These are phyloP conservation scores for Leishmania aethiopica DNA, from an alignment of 208 protist genomes.

Conservation along the genomic window DNA sequence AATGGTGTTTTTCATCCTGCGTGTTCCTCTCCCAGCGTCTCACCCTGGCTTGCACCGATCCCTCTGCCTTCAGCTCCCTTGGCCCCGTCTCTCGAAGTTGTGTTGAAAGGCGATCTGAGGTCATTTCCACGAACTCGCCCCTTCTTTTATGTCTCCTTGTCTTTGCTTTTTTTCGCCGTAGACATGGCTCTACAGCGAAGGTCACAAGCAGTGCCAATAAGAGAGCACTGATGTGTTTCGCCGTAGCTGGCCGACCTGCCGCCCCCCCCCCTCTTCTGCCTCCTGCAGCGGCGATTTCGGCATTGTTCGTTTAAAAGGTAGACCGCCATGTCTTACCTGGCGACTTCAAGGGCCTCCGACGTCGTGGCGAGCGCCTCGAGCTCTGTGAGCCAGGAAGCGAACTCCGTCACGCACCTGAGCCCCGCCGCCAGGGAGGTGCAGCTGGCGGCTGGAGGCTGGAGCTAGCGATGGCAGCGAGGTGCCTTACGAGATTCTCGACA, in stretches of 20 bases:
- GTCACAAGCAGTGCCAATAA: not conserved
- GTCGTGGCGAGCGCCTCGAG: not conserved
- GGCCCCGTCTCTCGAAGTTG: too few relatives aligned
- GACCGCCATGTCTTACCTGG: not conserved
- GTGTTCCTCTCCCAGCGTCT: not conserved
- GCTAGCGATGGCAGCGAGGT: conserved; percentile 2
- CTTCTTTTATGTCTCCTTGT: not conserved
- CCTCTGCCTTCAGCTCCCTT: not conserved
- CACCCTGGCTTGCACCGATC: not conserved
- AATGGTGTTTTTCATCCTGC: not conserved
- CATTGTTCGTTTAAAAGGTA: not conserved
- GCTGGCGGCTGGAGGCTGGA: not conserved
- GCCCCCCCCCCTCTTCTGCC: too few relatives aligned
- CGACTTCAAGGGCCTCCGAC: not conserved
- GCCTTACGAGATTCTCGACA: conserved; percentile 29
- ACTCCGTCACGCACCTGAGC: conserved; percentile 16
- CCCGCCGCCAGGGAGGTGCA: not conserved
- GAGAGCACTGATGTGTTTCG: not conserved
- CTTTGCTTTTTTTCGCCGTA: not conserved
- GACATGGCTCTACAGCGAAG: not conserved
- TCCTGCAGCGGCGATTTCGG: not conserved
- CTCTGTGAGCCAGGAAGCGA: conserved; percentile 5
- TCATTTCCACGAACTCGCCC: not conserved
- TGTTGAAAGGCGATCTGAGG: not conserved
- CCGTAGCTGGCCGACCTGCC: not conserved